Conservation (phyloP, 805 yeast genomes). For the Wickerhamomyces kurtzmanii region DNA sequence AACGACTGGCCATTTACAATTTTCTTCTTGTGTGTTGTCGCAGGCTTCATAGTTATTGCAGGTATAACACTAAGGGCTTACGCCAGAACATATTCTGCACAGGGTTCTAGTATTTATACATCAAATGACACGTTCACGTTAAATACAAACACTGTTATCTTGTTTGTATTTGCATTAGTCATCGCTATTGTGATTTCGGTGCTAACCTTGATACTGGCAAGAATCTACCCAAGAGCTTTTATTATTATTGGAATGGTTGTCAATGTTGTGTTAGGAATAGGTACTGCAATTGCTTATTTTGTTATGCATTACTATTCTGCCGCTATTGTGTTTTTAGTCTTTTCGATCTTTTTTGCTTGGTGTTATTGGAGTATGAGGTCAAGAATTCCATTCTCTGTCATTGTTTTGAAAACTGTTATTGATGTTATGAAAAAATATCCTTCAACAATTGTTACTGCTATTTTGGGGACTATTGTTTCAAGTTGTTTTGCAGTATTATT, state of each 20-base stretch:
- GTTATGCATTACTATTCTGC: slow-evolving; percentile 66
- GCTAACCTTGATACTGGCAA: slow-evolving; percentile 48
- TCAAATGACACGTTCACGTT: slow-evolving; percentile 46
- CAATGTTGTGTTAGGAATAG: slow-evolving; percentile 61
- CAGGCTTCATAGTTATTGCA: slow-evolving; percentile 65
- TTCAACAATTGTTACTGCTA: slow-evolving; percentile 51
- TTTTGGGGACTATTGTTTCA: slow-evolving; percentile 47
- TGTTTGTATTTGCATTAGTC: slow-evolving; percentile 57
- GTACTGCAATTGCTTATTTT: slow-evolving; percentile 68
- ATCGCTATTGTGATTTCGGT: slow-evolving; percentile 50
- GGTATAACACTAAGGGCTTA: slow-evolving; percentile 61
- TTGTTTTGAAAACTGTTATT: slow-evolving; percentile 60
- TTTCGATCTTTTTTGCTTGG: slow-evolving; percentile 54
- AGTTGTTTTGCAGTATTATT: slow-evolving; percentile 61
- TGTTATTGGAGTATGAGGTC: slow-evolving; percentile 64
- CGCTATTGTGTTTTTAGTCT: slow-evolving; percentile 63
- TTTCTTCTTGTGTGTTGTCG: slow-evolving; percentile 36
- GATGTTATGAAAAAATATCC: slow-evolving; percentile 71
- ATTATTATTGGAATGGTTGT: slow-evolving; percentile 59
- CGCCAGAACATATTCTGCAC: slow-evolving; percentile 38
- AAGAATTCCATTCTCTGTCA: slow-evolving; percentile 67
- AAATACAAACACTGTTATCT: slow-evolving; percentile 64
- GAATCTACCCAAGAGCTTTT: slow-evolving; percentile 55
- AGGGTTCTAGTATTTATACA: slow-evolving; percentile 57
- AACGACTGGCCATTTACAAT: slow-evolving; percentile 69